These are phyloP conservation scores for Aspergillus bertholletiae DNA, from an alignment of 495 filamentous ascomycete genomes.

Conservation along the genomic window DNA sequence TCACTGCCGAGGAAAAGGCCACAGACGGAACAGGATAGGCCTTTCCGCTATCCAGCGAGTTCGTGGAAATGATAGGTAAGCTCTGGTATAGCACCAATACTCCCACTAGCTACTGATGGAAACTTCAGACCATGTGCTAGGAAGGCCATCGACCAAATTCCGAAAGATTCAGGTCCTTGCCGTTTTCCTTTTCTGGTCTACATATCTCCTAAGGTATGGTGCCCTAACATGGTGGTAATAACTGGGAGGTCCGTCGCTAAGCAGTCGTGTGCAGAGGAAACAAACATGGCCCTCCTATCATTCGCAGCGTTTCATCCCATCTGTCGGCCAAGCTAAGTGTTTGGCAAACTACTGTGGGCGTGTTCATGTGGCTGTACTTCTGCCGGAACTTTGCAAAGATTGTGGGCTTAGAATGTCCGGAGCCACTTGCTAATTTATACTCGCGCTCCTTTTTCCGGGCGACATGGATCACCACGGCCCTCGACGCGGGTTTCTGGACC, in stretches of 20 bases:
- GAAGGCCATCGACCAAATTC: slow-evolving; percentile 84
- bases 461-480: slow-evolving; percentile 91
- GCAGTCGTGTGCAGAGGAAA: slow-evolving; percentile 55
- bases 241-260: neutral
- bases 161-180: slow-evolving; percentile 90
- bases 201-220: slow-evolving; percentile 69
- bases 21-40: neutral
- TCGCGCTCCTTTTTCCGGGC: slow-evolving; percentile 92
- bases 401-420: slow-evolving; percentile 84
- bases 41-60: neutral
- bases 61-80: slow-evolving; percentile 36
- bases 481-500: slow-evolving; percentile 97
- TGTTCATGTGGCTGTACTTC: slow-evolving; percentile 87
- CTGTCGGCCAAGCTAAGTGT: slow-evolving; percentile 68
- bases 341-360: slow-evolving; percentile 86
- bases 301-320: slow-evolving; percentile 67
- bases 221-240: neutral
- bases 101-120: neutral
- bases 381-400: slow-evolving; percentile 91
- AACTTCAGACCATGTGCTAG: slow-evolving; percentile 77
- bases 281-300: slow-evolving; percentile 77
- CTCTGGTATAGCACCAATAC: neutral
- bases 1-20: neutral
- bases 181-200: slow-evolving; percentile 86
- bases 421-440: slow-evolving; percentile 93